phyloP scores from a whole-genome alignment of 192 early-diverging fungal genomes.

The Rhizophagus clarus region DNA sequence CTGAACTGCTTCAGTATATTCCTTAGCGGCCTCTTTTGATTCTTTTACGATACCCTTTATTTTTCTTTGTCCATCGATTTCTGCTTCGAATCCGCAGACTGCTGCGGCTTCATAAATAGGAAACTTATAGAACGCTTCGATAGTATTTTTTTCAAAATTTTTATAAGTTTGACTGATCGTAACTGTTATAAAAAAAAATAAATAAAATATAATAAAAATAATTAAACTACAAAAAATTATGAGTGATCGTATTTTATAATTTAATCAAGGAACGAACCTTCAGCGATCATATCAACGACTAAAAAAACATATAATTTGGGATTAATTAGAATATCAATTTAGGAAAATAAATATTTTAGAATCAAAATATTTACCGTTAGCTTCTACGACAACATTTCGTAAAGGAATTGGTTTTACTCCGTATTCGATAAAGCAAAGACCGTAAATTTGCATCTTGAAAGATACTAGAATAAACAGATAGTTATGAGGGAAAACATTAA shows the following conservation, averaged over 20 bases:
- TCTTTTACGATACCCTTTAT: constrained; percentile 26
- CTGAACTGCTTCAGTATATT: constrained; percentile 9
- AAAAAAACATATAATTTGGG: neutral
- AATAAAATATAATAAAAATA: neutral
- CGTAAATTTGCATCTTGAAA: neutral
- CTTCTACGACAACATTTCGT: constrained; percentile 20
- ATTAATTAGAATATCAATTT: neutral
- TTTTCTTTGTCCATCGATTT: constrained; percentile 20
- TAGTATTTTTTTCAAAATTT: constrained; percentile 20
- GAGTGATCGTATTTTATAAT: neutral
- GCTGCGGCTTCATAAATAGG: constrained; percentile 23
- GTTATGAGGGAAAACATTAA: no score
- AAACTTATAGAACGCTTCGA: constrained; percentile 29
- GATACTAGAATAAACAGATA: no score
- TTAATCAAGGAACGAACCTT: constrained; percentile 2
- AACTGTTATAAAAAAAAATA: neutral
- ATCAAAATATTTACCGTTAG: constrained; percentile 9
- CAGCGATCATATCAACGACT: constrained; percentile 34
- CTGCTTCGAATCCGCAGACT: constrained; percentile 26
- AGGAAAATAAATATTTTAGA: neutral
- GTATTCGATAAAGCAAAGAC: neutral
- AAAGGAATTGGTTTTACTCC: constrained; percentile 6
- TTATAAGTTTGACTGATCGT: constrained; percentile 21
- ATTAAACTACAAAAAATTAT: no score
- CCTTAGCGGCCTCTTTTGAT: neutral